Evolutionary conservation across 164 flowering plant genomes (phyloP).

Genomic region (Warburgia ugandensis): DNA sequence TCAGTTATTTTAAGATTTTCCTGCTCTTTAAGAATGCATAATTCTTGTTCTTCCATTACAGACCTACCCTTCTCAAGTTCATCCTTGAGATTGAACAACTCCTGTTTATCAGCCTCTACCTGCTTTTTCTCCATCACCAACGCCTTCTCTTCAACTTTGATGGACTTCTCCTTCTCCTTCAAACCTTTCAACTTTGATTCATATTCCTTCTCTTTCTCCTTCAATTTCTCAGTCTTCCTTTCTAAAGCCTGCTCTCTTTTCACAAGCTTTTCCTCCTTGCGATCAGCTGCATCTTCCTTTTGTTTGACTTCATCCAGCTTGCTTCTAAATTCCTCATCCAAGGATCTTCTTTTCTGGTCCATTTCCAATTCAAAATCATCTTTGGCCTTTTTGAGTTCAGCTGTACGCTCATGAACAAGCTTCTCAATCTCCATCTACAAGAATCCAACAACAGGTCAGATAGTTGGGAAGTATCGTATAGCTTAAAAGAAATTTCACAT

Average conservation of each 20-base stretch:
- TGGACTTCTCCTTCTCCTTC: slow-evolving; percentile 58
- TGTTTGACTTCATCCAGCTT: slow-evolving; percentile 34
- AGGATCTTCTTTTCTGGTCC: slow-evolving; percentile 40
- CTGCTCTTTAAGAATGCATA: slow-evolving; percentile 38
- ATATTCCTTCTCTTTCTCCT: slow-evolving; percentile 70
- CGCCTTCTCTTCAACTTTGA: slow-evolving; percentile 49
- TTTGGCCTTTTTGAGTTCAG: slow-evolving; percentile 29
- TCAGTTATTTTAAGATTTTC: slow-evolving; percentile 41
- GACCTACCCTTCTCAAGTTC: slow-evolving; percentile 46
- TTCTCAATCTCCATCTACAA: slow-evolving; percentile 63
- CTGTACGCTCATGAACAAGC: slow-evolving; percentile 62
- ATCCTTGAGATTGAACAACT: slow-evolving; percentile 29
- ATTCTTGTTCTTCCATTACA: slow-evolving; percentile 37
- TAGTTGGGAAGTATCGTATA: neutral
- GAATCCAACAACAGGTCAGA: neutral
- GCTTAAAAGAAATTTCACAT: neutral
- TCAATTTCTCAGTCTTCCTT: slow-evolving; percentile 52
- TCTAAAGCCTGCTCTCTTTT: slow-evolving; percentile 60
- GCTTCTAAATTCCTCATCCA: slow-evolving; percentile 48
- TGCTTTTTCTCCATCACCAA: slow-evolving; percentile 43
- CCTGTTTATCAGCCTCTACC: slow-evolving; percentile 38
- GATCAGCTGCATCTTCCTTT: slow-evolving; percentile 47
- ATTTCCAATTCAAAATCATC: slow-evolving; percentile 58
- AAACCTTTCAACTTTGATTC: slow-evolving; percentile 44
- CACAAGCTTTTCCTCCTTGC: slow-evolving; percentile 51